Conservation (phyloP, 1,139 yeast genomes). For the Kodamaea plutei region DNA sequence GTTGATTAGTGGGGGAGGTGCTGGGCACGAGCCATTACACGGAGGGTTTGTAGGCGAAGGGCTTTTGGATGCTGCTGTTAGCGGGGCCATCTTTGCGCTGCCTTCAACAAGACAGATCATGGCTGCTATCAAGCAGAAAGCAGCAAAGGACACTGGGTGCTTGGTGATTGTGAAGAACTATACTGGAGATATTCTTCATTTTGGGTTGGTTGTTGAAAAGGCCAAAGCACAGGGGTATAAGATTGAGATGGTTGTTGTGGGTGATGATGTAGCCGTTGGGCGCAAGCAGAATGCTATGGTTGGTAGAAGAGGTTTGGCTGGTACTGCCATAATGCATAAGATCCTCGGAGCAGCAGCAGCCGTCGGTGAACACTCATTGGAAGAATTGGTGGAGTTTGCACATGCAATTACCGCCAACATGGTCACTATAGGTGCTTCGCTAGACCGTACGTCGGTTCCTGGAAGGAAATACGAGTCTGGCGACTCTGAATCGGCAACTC, state of each 20-base stretch:
- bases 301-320: constrained; percentile 92
- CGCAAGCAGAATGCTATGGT: constrained; percentile 81
- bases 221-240: constrained; percentile 73
- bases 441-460: constrained; percentile 88
- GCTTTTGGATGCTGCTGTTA: constrained; percentile 78
- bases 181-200: constrained; percentile 90
- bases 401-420: constrained; percentile 55
- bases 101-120: constrained; percentile 87
- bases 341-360: constrained; percentile 69
- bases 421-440: constrained; percentile 86
- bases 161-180: constrained; percentile 81
- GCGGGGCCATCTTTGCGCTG: constrained; percentile 86
- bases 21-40: constrained; percentile 94
- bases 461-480: constrained; percentile 55
- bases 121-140: constrained; percentile 63
- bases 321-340: constrained; percentile 84
- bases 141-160: constrained; percentile 57
- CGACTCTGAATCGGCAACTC: constrained; percentile 37
- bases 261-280: constrained; percentile 94
- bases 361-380: constrained; percentile 31
- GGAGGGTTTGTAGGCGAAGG: constrained; percentile 88
- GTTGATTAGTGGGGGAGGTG: constrained; percentile 86
- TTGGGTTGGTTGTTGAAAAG: constrained; percentile 86
- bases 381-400: constrained; percentile 56
- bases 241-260: constrained; percentile 68